These are phyloP conservation scores for Aspergillus homomorphus DNA, from an alignment of 495 filamentous ascomycete genomes.

Conservation along the genomic window DNA sequence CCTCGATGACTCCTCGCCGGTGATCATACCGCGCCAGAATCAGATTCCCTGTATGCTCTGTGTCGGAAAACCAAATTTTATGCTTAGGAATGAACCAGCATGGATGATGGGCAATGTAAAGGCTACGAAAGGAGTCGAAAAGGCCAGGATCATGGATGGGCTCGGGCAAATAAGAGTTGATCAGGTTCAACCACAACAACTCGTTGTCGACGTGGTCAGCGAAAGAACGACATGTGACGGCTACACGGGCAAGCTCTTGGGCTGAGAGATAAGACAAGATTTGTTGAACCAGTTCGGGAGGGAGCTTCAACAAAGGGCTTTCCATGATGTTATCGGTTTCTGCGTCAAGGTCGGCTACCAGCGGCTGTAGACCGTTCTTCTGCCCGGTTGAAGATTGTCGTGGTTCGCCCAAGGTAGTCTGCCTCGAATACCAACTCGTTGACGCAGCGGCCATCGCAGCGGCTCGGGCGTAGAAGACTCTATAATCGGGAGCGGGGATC, in stretches of 20 bases:
- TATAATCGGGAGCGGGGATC: not conserved
- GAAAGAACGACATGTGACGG: constrained; percentile 54
- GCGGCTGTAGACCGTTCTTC: constrained; percentile 7
- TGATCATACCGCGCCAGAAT: constrained; percentile 72
- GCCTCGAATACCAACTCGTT: constrained; percentile 6
- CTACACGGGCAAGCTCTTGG: constrained; percentile 51
- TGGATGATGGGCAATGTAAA: constrained; percentile 72
- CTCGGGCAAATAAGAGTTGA: constrained; percentile 60
- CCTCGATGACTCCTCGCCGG: constrained; percentile 71
- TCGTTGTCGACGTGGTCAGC: constrained; percentile 52
- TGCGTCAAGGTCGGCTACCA: not conserved
- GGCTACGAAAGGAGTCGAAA: constrained; percentile 58
- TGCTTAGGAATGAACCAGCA: constrained; percentile 79
- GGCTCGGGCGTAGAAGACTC: not conserved
- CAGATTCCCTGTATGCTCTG: constrained; percentile 62
- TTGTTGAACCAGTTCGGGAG: constrained; percentile 59
- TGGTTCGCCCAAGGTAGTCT: constrained; percentile 12
- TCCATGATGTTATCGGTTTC: not conserved
- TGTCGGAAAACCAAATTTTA: constrained; percentile 85
- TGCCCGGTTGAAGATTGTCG: constrained; percentile 11
- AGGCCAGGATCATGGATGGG: constrained; percentile 47
- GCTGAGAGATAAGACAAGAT: constrained; percentile 61
- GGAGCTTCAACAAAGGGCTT: constrained; percentile 47
- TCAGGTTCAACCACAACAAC: constrained; percentile 57
- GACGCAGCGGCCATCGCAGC: constrained; percentile 18